These are phyloP conservation scores for Panaeolus papilionaceus DNA, from an alignment of 768 basidiomycete species.

Conservation along the genomic window DNA sequence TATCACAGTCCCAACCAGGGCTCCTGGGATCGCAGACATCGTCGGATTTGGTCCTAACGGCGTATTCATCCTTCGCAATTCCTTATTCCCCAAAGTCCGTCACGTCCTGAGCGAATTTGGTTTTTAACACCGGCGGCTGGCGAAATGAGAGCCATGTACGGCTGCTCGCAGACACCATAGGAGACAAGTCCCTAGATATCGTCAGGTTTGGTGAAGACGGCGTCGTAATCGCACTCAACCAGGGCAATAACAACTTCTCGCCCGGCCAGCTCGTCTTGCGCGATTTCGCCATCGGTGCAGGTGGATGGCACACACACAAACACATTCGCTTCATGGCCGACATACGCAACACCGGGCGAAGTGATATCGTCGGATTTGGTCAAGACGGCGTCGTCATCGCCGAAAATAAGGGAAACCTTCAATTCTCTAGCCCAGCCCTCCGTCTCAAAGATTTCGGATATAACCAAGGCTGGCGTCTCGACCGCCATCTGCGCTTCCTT, in stretches of 20 bases:
- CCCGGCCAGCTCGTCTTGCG: conserved; percentile 15
- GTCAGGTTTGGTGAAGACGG: conserved; percentile 27
- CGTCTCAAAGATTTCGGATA: conserved; percentile 22
- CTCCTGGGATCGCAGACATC: conserved; percentile 17
- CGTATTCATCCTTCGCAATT: conserved; percentile 19
- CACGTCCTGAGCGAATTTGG: conserved; percentile 20
- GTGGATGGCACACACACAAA: conserved; percentile 22
- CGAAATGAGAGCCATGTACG: conserved; percentile 25
- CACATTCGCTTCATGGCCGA: conserved; percentile 25
- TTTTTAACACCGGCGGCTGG: conserved; percentile 24
- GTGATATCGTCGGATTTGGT: conserved; percentile 27
- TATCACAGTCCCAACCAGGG: conserved; percentile 12
- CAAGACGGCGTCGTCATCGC: conserved; percentile 19
- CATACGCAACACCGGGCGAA: conserved; percentile 19
- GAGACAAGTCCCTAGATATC: conserved; percentile 20
- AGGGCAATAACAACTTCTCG: conserved; percentile 24
- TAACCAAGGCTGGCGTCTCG: conserved; percentile 16
- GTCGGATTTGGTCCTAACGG: conserved; percentile 16
- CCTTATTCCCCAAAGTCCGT: neutral
- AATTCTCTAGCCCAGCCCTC: conserved; percentile 14
- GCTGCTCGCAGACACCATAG: conserved; percentile 24
- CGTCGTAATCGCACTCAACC: conserved; percentile 25
- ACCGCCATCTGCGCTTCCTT: conserved; percentile 19
- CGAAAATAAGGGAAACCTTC: conserved; percentile 21
- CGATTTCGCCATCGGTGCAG: conserved; percentile 18